Evolutionary conservation across 2,329 filamentous ascomycete genomes (phyloP), one percentile per base, ranked within the genome.

Genomic region (Diaporthe citri): DNA sequence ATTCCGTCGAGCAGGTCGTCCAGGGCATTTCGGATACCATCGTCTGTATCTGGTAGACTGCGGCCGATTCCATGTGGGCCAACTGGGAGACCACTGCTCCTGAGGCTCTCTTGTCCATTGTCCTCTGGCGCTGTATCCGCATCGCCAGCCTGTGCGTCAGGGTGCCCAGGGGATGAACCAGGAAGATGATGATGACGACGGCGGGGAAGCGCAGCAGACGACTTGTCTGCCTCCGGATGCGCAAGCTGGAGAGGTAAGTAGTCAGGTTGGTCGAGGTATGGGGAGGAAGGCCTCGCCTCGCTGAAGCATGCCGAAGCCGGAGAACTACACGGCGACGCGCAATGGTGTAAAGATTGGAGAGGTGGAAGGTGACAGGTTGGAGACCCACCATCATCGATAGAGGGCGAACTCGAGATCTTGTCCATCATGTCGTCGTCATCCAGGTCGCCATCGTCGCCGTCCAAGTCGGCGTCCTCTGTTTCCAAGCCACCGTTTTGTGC

Each of bases 361-460:
- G 80, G 78, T 76, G 83, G 81, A 79, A 84, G 81, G 76, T 79
- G 76, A 79, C 80, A 82, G 85, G 84, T 85, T 86, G 88, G 48
- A 55, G 64, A 97, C 95, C 90, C 92, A 99, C 96, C 96, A 93
- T 98, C 96, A 88, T 97, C 95, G 85, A 99, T 99, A 80, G 96
- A 98, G 82, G 97, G 97, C 80, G 96, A 98, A 85, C 96, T 98
- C 81, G 96, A 98, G 79, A 99, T 98, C 85, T 97, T 97, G 87
- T 98, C 97, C 94, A 97, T 95, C 92, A 98, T 92, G 84, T 98
- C 96, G 85, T 98, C 89, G 81, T 97, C 93, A 76, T 94, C 91
- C 67, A 89, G 93, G 80, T 93, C 91, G 64, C 89, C 94, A 80
- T 93, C 92, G 66, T 91, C 91, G 78, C 91, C 90, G 79, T 93